These are phyloP conservation scores for Saccharomycopsis sp. DNA, from an alignment of 805 yeast species.

Conservation along the genomic window DNA sequence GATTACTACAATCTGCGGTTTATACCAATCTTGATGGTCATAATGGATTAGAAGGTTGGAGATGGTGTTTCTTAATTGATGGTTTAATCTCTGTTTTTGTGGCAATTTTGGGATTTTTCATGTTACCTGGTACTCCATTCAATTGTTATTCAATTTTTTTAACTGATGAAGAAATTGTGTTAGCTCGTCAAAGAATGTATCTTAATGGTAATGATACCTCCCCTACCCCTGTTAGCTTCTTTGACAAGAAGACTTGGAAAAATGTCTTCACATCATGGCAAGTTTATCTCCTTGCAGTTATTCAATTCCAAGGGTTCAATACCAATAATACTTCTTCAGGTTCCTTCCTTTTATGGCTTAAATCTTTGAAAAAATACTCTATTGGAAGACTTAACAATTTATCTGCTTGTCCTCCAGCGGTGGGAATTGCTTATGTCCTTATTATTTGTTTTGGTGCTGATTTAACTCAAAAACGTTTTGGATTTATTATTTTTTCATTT, in stretches of 20 bases:
- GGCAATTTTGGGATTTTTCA: conserved; percentile 23
- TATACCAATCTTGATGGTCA: conserved; percentile 36
- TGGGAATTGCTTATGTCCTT: conserved; percentile 43
- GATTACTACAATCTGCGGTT: conserved; percentile 51
- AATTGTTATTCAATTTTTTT: conserved; percentile 44
- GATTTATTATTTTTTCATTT: conserved; percentile 41
- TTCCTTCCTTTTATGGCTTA: conserved; percentile 52
- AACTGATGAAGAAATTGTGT: conserved; percentile 46
- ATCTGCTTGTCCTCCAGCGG: conserved; percentile 46
- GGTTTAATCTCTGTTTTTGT: conserved; percentile 29
- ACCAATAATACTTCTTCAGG: conserved; percentile 48
- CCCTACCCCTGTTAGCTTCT: conserved; percentile 24
- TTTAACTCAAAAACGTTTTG: conserved; percentile 39
- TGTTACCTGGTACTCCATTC: conserved; percentile 55
- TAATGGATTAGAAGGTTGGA: conserved; percentile 52
- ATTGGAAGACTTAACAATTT: conserved; percentile 38
- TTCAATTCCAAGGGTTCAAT: conserved; percentile 54
- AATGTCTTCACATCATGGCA: conserved; percentile 42
- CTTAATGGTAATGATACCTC: conserved; percentile 23
- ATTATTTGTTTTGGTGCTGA: conserved; percentile 40
- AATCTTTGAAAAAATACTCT: conserved; percentile 34
- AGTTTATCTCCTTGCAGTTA: conserved; percentile 43
- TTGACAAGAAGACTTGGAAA: conserved; percentile 37
- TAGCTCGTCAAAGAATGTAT: conserved; percentile 37
- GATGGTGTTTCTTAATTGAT: conserved; percentile 65